phyloP scores from a whole-genome alignment of 805 yeast species.

The Wickerhamiella kazuoi region DNA sequence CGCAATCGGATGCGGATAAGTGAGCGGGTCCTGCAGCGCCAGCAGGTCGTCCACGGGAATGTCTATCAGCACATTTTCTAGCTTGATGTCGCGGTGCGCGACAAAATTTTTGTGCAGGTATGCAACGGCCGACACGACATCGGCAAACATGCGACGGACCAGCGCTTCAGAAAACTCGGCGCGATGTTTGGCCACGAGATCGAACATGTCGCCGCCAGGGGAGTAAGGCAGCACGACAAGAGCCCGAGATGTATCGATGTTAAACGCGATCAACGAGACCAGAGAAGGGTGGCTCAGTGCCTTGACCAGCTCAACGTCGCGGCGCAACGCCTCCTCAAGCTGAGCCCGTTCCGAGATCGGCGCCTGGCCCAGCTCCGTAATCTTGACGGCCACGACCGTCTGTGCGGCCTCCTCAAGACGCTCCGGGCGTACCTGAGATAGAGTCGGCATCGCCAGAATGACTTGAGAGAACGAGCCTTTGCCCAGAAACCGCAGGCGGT shows the following conservation, averaged over 20 bases:
- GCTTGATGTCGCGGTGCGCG: constrained; percentile 61
- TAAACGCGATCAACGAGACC: constrained; percentile 32
- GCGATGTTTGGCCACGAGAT: constrained; percentile 34
- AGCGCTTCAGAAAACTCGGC: constrained; percentile 30
- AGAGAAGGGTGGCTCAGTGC: constrained; percentile 49
- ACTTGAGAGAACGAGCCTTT: constrained; percentile 27
- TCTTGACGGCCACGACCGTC: constrained; percentile 50
- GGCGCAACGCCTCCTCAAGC: constrained; percentile 41
- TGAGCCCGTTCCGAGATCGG: constrained; percentile 30
- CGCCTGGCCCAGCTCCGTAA: constrained; percentile 28
- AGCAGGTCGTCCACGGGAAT: constrained; percentile 60
- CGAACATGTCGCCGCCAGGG: constrained; percentile 71
- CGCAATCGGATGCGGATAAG: constrained; percentile 25
- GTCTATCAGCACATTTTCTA: constrained; percentile 66
- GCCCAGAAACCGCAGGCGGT: constrained; percentile 20
- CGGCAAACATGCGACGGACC: constrained; percentile 38
- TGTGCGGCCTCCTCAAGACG: constrained; percentile 9
- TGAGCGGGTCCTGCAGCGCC: constrained; percentile 35
- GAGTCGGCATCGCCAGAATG: constrained; percentile 21
- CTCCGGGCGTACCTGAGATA: constrained; percentile 20
- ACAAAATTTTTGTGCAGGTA: constrained; percentile 60
- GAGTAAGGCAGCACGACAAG: constrained; percentile 57
- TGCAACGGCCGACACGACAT: constrained; percentile 41
- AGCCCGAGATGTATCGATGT: constrained; percentile 23
- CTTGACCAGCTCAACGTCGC: constrained; percentile 47